phyloP scores from a whole-genome alignment of 2,329 filamentous ascomycete species.

The Metarhizium brunneum region DNA sequence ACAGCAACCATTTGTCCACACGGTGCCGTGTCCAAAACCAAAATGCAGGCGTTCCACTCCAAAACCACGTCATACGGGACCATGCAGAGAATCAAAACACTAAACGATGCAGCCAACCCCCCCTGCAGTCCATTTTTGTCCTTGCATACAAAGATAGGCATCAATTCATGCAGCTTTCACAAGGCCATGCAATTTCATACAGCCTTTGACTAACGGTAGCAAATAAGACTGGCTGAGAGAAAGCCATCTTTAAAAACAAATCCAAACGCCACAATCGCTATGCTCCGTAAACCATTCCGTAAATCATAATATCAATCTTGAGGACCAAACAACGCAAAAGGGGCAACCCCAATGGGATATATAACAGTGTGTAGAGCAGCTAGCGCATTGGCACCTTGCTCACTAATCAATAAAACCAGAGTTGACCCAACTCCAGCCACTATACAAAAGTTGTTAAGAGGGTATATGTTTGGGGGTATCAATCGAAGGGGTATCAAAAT shows the following conservation, averaged over 20 bases:
- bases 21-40: background rate
- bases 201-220: background rate
- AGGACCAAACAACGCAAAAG: conserved; percentile 7
- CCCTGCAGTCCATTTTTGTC: background rate
- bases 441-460: background rate
- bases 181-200: background rate
- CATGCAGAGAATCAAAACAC: background rate
- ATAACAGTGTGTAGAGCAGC: background rate
- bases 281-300: conserved; percentile 22
- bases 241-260: conserved; percentile 1
- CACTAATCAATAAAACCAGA: background rate
- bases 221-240: background rate
- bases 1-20: background rate
- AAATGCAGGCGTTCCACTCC: background rate
- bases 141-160: background rate
- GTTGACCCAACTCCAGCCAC: background rate
- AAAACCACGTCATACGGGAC: background rate
- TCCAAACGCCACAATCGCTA: conserved; percentile 31
- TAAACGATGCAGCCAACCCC: background rate
- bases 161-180: background rate
- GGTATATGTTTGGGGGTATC: background rate
- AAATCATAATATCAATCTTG: conserved; percentile 10
- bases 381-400: background rate
- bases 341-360: conserved; percentile 1
- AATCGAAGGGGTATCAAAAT: conserved; percentile 5